Evolutionary conservation across 441 rosid genomes (phyloP), one percentile per base, ranked within the genome.

Genomic region (Mallotus japonicus): DNA sequence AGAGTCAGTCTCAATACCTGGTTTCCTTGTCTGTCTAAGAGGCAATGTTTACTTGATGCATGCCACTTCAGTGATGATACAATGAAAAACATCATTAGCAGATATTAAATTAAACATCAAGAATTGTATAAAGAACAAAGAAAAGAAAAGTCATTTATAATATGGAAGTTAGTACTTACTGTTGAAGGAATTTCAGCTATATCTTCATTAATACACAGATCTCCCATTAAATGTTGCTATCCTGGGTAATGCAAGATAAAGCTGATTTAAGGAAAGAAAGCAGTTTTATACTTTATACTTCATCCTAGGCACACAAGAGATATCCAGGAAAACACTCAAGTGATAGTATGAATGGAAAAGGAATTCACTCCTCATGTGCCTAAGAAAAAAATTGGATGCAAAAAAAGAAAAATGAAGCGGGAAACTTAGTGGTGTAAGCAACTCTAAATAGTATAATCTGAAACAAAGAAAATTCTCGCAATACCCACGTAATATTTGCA

Each of bases 201-300:
- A 49, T 75, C 88, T 57, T 66, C 83, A 61, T 69, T 44, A 46
- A 72, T 42, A 66, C 28, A 65, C 42, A 67, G 73, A 77, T 80
- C 82, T 65, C 80, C 91, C 93, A 87, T 87, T 60, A 62, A 67
- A 68, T 66, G 57, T 70, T 67, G 68, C 71, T 59, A 71, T 65
- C 79, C 80, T 72, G 74, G 47, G 73, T 15, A 37, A 72, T 14
- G 42, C 51, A 68, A 58, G 1, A 71, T 61, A 62, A 68, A 34
- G 15, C 65, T 44, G 44, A 56, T 19, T 56, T 28, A 65, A 62
- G 49, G 51, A 58, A 59, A n/a, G 63, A 51, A 32, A 40, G 65
- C 62, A 50, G 14, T 10, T 28, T 47, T 6, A 0, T 11, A 37
- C 40, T 28, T 47, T 6, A 0, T 11, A 37, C 40, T 37, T 46